Conservation (phyloP, 1,139 yeast genomes). For the Geotrichum candidum region DNA sequence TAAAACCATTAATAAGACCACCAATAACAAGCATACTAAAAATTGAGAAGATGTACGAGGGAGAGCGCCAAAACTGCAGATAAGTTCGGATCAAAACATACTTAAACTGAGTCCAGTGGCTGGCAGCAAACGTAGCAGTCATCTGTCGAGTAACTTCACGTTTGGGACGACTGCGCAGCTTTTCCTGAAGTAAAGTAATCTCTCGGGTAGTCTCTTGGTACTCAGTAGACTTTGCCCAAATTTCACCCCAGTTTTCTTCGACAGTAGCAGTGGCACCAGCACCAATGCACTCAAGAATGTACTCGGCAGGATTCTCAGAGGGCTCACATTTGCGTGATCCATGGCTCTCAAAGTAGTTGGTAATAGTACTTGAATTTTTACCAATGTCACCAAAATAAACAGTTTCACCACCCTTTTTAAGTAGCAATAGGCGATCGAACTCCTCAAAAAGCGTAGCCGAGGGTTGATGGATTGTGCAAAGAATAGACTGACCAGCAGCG, state of each 20-base stretch:
- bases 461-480: conserved; percentile 56
- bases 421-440: conserved; percentile 46
- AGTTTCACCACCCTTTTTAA: conserved; percentile 54
- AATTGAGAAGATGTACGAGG: conserved; percentile 43
- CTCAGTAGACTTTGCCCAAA: conserved; percentile 41
- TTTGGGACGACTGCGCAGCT: conserved; percentile 27
- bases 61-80: conserved; percentile 42
- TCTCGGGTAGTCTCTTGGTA: conserved; percentile 36
- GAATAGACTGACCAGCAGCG: conserved; percentile 50
- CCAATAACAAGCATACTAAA: conserved; percentile 43
- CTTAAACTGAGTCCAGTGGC: conserved; percentile 36
- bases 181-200: conserved; percentile 34
- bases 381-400: conserved; percentile 68
- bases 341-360: conserved; percentile 52
- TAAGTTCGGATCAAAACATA: conserved; percentile 37
- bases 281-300: conserved; percentile 57
- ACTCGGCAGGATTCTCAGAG: conserved; percentile 61
- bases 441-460: conserved; percentile 50
- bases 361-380: conserved; percentile 44
- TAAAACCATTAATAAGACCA: conserved; percentile 48
- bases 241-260: conserved; percentile 40
- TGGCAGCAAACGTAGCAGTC: conserved; percentile 31
- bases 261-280: conserved; percentile 61
- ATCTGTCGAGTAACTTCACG: conserved; percentile 20
- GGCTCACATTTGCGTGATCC: conserved; percentile 45